A percentile compares a stretch with the other conserved stretches of the same genome.
Evolutionary conservation across 768 basidiomycete species (phyloP).

Genomic region (Porphyrellus cyaneotinctus): DNA sequence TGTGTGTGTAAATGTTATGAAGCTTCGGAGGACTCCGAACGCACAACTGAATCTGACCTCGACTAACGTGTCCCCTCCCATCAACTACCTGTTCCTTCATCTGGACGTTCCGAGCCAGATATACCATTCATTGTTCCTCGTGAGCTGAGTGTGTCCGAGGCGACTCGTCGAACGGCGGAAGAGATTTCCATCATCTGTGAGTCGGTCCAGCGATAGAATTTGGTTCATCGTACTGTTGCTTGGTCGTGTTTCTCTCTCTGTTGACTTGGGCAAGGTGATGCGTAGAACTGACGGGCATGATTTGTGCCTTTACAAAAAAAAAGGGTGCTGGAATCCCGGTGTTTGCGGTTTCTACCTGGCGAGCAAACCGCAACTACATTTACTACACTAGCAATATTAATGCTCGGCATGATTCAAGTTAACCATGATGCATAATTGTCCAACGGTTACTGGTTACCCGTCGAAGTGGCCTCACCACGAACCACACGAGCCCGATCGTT

Average conservation of each 20-base stretch:
- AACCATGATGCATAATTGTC: no score
- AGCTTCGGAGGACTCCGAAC: no score
- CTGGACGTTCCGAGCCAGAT: conserved; percentile 42
- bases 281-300: conserved; percentile 56
- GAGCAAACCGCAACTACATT: conserved; percentile 10
- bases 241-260: background rate
- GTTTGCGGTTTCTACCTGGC: conserved; percentile 66
- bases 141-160: conserved; percentile 29
- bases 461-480: no score
- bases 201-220: conserved; percentile 68
- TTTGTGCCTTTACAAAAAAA: conserved; percentile 52
- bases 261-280: conserved; percentile 4
- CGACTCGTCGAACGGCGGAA: conserved; percentile 50
- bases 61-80: conserved; percentile 39
- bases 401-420: no score
- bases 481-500: no score
- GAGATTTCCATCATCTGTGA: conserved; percentile 61
- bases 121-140: conserved; percentile 26
- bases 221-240: conserved; percentile 31
- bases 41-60: background rate
- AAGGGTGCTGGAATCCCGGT: conserved; percentile 49
- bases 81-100: conserved; percentile 42
- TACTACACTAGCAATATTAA: no score
- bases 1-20: background rate
- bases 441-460: no score